Evolutionary conservation across 495 filamentous ascomycete genomes (phyloP).

Genomic region (Penicillium alfredii): DNA sequence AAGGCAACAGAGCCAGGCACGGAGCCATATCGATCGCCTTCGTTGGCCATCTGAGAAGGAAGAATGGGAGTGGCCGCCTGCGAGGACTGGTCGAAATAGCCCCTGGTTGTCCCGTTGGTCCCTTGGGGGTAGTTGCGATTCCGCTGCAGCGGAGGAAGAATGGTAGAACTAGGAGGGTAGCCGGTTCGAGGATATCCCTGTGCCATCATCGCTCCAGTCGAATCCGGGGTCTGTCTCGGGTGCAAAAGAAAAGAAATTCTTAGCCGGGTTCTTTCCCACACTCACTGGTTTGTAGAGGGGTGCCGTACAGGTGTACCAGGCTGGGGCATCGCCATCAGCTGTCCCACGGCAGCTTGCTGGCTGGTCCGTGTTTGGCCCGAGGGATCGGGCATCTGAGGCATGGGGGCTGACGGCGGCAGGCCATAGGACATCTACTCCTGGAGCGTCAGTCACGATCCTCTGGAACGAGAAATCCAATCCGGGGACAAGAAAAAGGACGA

Average conservation of each 20-base stretch:
- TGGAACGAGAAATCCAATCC: too few species aligned
- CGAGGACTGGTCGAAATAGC: conserved; percentile 33
- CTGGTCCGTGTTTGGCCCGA: conserved; percentile 29
- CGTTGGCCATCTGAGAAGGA: conserved; percentile 35
- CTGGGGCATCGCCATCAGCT: conserved; percentile 37
- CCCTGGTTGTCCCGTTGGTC: conserved; percentile 28
- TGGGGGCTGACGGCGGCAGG: conserved; percentile 27
- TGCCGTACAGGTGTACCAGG: conserved; percentile 42
- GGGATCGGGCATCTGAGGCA: conserved; percentile 38
- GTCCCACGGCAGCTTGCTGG: conserved; percentile 40
- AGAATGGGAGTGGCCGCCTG: conserved; percentile 35
- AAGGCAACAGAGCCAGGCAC: conserved; percentile 23
- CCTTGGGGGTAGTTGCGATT: conserved; percentile 30
- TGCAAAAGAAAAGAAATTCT: conserved; percentile 21
- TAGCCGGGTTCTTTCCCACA: conserved; percentile 24
- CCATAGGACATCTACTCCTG: conserved; percentile 35
- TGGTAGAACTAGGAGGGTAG: conserved; percentile 29
- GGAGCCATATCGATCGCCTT: conserved; percentile 33
- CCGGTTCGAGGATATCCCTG: conserved; percentile 36
- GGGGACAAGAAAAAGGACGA: too few species aligned
- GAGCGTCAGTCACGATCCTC: not conserved
- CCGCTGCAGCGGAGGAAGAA: conserved; percentile 37
- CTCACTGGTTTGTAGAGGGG: conserved; percentile 25
- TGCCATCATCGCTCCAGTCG: conserved; percentile 38
- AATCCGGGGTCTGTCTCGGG: conserved; percentile 33